Percentiles rank a stretch among this genome's conserved stretches.
phyloP scores from a whole-genome alignment of 2,329 filamentous ascomycete genomes.

The Emergomyces pasteurianus region DNA sequence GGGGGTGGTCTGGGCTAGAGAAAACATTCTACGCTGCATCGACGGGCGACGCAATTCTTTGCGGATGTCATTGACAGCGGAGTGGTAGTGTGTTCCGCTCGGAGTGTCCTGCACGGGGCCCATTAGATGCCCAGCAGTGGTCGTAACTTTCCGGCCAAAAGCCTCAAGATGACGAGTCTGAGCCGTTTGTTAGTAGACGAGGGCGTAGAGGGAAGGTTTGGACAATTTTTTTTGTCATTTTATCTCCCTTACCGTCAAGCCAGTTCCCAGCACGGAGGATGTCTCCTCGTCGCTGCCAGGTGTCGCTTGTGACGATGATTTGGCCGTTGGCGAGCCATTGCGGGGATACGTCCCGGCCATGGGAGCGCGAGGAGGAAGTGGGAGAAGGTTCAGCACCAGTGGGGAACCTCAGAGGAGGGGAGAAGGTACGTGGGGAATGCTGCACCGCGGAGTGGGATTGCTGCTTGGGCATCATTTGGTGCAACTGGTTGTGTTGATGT shows the following conservation, averaged over 20 bases:
- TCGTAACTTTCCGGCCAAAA: constrained; percentile 88
- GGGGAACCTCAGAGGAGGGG: not conserved
- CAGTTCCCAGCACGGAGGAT: constrained; percentile 33
- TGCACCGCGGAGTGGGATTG: not conserved
- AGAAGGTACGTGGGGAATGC: not conserved
- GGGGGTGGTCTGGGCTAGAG: constrained; percentile 81
- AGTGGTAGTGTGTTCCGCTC: constrained; percentile 60
- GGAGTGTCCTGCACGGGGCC: constrained; percentile 44
- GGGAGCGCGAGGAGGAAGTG: not conserved
- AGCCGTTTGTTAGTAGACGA: constrained; percentile 5
- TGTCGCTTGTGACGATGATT: constrained; percentile 22
- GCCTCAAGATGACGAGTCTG: constrained; percentile 82
- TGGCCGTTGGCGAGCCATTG: constrained; percentile 34
- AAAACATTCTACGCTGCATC: constrained; percentile 81
- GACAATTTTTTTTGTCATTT: constrained; percentile 3
- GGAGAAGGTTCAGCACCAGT: not conserved
- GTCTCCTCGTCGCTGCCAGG: constrained; percentile 32
- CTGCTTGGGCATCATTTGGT: not conserved
- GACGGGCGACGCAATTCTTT: constrained; percentile 74
- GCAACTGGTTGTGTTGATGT: not conserved
- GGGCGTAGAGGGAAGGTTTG: constrained; percentile 2
- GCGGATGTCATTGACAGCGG: constrained; percentile 78
- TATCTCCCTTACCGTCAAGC: constrained; percentile 31
- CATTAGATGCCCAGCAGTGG: constrained; percentile 84
- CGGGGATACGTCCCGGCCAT: constrained; percentile 35